Conservation (phyloP, 2,329 filamentous ascomycete genomes). For the Amauroascus verrucosus region DNA sequence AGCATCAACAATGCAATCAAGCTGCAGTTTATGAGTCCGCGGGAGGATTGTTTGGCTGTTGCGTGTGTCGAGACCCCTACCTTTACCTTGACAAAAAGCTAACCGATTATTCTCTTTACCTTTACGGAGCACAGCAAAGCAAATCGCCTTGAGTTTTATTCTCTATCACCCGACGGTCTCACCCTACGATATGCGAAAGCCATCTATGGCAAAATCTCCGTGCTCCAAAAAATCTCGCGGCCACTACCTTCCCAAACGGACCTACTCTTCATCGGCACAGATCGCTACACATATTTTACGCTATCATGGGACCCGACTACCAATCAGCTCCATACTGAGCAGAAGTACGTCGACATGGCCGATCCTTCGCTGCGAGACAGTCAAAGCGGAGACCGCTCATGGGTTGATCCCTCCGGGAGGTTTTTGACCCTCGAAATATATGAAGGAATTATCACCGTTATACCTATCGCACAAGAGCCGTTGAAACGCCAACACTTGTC, state of each 20-base stretch:
- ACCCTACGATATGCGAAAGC: slow-evolving; percentile 56
- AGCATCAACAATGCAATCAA: slow-evolving; percentile 83
- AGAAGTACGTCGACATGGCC: slow-evolving; percentile 50
- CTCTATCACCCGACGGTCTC: slow-evolving; percentile 50
- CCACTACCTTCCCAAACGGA: slow-evolving; percentile 58
- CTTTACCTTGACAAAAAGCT: slow-evolving; percentile 16
- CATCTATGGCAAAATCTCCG: slow-evolving; percentile 76
- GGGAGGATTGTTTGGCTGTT: slow-evolving; percentile 73
- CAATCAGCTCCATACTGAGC: slow-evolving; percentile 46
- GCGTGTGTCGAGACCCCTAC: slow-evolving; percentile 53
- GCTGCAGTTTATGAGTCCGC: slow-evolving; percentile 60
- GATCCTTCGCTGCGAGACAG: slow-evolving; percentile 58
- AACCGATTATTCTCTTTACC: neutral
- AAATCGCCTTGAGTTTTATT: slow-evolving; percentile 79
- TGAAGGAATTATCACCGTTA: slow-evolving; percentile 56
- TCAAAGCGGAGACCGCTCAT: slow-evolving; percentile 70
- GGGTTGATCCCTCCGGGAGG: slow-evolving; percentile 68
- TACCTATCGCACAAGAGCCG: slow-evolving; percentile 44
- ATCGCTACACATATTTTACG: slow-evolving; percentile 84
- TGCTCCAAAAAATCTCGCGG: slow-evolving; percentile 64
- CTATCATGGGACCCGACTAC: slow-evolving; percentile 62
- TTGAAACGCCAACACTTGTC: slow-evolving; percentile 26
- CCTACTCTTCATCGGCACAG: slow-evolving; percentile 84
- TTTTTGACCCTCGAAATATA: slow-evolving; percentile 59
- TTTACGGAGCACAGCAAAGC: slow-evolving; percentile 51